phyloP scores from a whole-genome alignment of 176 grass and related monocot species.

The Tillandsia leiboldiana region DNA sequence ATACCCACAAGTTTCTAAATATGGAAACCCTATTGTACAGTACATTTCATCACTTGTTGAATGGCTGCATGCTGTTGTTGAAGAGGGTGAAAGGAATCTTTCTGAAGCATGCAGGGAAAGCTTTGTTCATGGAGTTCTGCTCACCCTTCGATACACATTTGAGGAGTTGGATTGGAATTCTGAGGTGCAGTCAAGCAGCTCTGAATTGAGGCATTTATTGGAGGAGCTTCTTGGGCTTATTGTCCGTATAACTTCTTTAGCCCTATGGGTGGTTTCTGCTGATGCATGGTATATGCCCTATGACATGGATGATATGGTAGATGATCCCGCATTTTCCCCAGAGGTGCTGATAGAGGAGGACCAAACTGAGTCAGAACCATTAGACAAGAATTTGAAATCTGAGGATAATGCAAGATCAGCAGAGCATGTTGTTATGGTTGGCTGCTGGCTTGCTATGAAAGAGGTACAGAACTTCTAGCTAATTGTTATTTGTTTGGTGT shows the following conservation, averaged over 20 bases:
- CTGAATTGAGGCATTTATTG: conserved; percentile 60
- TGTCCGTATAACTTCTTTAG: conserved; percentile 69
- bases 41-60: conserved; percentile 73
- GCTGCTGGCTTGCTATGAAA: conserved; percentile 99
- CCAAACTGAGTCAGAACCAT: conserved; percentile 33
- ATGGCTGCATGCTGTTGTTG: conserved; percentile 64
- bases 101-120: conserved; percentile 81
- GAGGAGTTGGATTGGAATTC: conserved; percentile 94
- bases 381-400: conserved; percentile 32
- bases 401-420: conserved; percentile 46
- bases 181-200: conserved; percentile 37
- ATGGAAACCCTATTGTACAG: conserved; percentile 45
- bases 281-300: conserved; percentile 86
- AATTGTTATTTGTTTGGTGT: conserved; percentile 8
- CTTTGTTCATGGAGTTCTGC: conserved; percentile 90
- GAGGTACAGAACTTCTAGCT: conserved; percentile 46
- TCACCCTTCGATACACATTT: conserved; percentile 89
- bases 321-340: conserved; percentile 50
- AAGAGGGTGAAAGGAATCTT: conserved; percentile 84
- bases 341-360: conserved; percentile 48
- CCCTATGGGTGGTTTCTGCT: conserved; percentile 91
- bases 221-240: conserved; percentile 88
- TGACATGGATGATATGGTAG: conserved; percentile 78
- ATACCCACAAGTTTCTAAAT: conserved; percentile 24
- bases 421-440: conserved; percentile 91